A percentile compares a stretch with the other conserved stretches of the same genome.
These are phyloP conservation scores for Annulohypoxylon truncatum DNA, from an alignment of 2,329 filamentous ascomycete species.

Conservation along the genomic window DNA sequence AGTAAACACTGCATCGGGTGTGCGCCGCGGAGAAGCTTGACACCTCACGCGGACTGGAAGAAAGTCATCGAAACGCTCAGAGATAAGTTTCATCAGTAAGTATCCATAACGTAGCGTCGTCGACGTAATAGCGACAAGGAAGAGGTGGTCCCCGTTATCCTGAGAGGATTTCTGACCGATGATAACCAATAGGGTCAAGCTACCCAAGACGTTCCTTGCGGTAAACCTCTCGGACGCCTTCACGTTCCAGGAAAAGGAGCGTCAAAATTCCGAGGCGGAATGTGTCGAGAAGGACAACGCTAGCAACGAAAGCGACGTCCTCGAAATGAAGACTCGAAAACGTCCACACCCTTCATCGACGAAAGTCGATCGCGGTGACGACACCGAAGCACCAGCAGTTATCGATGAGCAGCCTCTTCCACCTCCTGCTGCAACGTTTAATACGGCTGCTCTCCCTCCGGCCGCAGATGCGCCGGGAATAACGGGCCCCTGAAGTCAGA, in stretches of 20 bases:
- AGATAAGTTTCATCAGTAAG: constrained; percentile 94
- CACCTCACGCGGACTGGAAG: constrained; percentile 94
- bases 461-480: constrained; percentile 37
- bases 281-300: constrained; percentile 61
- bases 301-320: constrained; percentile 39
- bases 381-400: constrained; percentile 14
- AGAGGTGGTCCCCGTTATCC: constrained; percentile 7
- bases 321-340: constrained; percentile 44
- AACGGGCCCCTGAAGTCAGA: constrained; percentile 32
- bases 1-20: constrained; percentile 96
- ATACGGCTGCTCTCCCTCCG: constrained; percentile 43
- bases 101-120: constrained; percentile 39
- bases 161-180: constrained; percentile 27
- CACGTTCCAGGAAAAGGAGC: constrained; percentile 67
- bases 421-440: constrained; percentile 34
- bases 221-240: constrained; percentile 74
- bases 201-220: constrained; percentile 73
- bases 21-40: constrained; percentile 88
- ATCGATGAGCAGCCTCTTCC: constrained; percentile 35
- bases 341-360: constrained; percentile 31
- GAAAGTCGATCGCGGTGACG: constrained; percentile 37
- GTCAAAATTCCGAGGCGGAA: constrained; percentile 60
- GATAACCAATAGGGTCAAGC: constrained; percentile 64
- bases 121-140: constrained; percentile 24
- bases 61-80: constrained; percentile 94